Evolutionary conservation across 2,329 filamentous ascomycete genomes (phyloP).

Genomic region (Diatrype stigma): DNA sequence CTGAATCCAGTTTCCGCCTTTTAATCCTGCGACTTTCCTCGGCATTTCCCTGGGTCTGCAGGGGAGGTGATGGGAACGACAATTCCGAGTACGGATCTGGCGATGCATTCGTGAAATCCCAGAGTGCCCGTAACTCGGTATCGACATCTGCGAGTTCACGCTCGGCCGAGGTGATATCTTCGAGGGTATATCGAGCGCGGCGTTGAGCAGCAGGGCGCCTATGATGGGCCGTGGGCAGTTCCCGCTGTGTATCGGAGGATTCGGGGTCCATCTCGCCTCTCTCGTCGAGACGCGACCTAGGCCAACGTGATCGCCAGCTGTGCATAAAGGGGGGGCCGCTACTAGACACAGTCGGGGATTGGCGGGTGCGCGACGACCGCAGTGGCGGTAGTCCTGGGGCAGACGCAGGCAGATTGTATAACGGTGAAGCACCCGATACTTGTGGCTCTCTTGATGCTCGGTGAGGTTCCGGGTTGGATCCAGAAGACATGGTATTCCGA

Average conservation of each 20-base stretch:
- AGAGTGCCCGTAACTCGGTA: slow-evolving; percentile 19
- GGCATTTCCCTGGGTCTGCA: slow-evolving; percentile 18
- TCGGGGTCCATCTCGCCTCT: background rate
- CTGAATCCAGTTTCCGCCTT: slow-evolving; percentile 66
- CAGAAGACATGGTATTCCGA: slow-evolving; percentile 32
- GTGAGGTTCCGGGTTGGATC: slow-evolving; percentile 30
- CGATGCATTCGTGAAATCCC: slow-evolving; percentile 19
- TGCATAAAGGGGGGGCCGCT: slow-evolving; percentile 15
- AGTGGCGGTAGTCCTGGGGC: slow-evolving; percentile 33
- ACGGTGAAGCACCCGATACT: slow-evolving; percentile 18
- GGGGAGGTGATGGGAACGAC: slow-evolving; percentile 19
- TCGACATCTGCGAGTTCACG: slow-evolving; percentile 15
- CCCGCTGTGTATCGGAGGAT: background rate
- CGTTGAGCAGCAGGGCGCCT: slow-evolving; percentile 7
- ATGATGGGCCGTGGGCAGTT: slow-evolving; percentile 1
- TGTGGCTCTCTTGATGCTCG: slow-evolving; percentile 32
- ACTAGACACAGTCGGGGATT: slow-evolving; percentile 20
- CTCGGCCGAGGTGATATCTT: slow-evolving; percentile 5
- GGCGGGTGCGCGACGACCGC: slow-evolving; percentile 28
- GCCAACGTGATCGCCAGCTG: slow-evolving; percentile 14
- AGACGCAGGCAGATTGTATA: slow-evolving; percentile 17
- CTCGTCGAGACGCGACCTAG: slow-evolving; percentile 12
- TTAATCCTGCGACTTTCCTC: slow-evolving; percentile 51
- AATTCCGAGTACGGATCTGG: slow-evolving; percentile 19
- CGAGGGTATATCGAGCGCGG: slow-evolving; percentile 9